phyloP scores from a whole-genome alignment of 371 early-diverging fungal species.

The Rhizopus stolonifer region DNA sequence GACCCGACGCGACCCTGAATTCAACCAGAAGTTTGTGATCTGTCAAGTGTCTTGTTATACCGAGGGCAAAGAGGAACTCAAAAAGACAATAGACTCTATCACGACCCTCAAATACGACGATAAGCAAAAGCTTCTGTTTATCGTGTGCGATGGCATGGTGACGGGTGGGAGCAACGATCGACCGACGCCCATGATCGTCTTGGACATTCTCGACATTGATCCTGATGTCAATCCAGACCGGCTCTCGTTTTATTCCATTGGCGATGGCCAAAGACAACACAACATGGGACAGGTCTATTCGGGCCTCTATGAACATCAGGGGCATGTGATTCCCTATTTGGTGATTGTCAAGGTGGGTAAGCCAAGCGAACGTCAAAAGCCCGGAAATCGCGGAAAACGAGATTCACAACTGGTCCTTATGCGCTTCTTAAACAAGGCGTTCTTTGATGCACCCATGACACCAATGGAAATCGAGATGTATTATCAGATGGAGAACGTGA shows the following conservation, averaged over 20 bases:
- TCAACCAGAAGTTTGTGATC: constrained; percentile 84
- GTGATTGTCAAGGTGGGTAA: constrained; percentile 95
- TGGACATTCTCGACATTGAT: constrained; percentile 93
- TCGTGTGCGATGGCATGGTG: constrained; percentile 92
- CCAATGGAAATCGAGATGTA: constrained; percentile 92
- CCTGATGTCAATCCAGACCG: constrained; percentile 87
- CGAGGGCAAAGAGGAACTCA: constrained; percentile 93
- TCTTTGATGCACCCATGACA: constrained; percentile 88
- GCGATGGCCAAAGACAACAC: constrained; percentile 86
- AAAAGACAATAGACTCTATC: constrained; percentile 94
- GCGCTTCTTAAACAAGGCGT: constrained; percentile 97
- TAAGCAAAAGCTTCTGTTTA: constrained; percentile 92
- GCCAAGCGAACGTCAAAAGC: constrained; percentile 74
- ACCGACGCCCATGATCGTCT: constrained; percentile 96
- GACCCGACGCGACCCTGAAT: constrained; percentile 73
- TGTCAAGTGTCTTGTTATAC: constrained; percentile 96
- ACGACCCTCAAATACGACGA: constrained; percentile 90
- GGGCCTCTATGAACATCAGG: constrained; percentile 91
- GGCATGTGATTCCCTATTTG: constrained; percentile 90
- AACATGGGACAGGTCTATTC: constrained; percentile 98
- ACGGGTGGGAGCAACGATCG: constrained; percentile 96
- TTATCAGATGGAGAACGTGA: constrained; percentile 89
- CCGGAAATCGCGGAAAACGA: constrained; percentile 99
- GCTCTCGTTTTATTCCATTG: constrained; percentile 89
- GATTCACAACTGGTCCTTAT: constrained; percentile 99